These are phyloP conservation scores for Onygena corvina DNA, from an alignment of 2,329 filamentous ascomycete species.

Conservation along the genomic window DNA sequence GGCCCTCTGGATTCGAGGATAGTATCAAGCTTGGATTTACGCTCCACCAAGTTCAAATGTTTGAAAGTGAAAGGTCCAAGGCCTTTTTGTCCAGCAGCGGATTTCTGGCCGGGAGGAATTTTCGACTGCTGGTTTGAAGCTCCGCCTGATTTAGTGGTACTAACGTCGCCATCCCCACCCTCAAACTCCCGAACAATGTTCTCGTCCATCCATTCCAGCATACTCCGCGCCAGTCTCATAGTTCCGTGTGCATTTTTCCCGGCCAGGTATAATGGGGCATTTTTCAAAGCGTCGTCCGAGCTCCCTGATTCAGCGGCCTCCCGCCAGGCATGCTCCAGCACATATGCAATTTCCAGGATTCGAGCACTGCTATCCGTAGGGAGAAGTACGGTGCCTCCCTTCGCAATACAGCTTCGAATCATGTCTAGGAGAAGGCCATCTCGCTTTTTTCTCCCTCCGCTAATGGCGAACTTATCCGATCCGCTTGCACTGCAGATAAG, in stretches of 20 bases:
- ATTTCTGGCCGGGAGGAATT: slow-evolving; percentile 26
- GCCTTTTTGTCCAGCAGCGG: slow-evolving; percentile 27
- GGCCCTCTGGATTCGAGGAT: slow-evolving; percentile 46
- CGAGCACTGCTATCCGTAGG: slow-evolving; percentile 93
- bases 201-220: slow-evolving; percentile 99
- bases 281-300: slow-evolving; percentile 40
- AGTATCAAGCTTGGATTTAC: slow-evolving; percentile 65
- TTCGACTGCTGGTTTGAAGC: slow-evolving; percentile 33
- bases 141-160: slow-evolving; percentile 27
- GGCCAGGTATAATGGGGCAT: slow-evolving; percentile 60
- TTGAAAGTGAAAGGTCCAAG: slow-evolving; percentile 80
- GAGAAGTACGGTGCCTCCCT: slow-evolving; percentile 82
- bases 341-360: slow-evolving; percentile 79
- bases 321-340: slow-evolving; percentile 86
- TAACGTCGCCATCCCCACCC: slow-evolving; percentile 39
- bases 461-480: slow-evolving; percentile 55
- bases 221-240: slow-evolving; percentile 80
- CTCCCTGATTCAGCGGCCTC: slow-evolving; percentile 46
- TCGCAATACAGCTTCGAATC: slow-evolving; percentile 62
- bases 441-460: slow-evolving; percentile 63
- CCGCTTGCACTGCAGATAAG: slow-evolving; percentile 84
- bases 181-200: slow-evolving; percentile 87
- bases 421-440: slow-evolving; percentile 77
- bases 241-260: slow-evolving; percentile 78
- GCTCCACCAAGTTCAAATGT: slow-evolving; percentile 70